Conservation (phyloP, 306 rosid genomes). For the Cotoneaster glaucophyllus region DNA sequence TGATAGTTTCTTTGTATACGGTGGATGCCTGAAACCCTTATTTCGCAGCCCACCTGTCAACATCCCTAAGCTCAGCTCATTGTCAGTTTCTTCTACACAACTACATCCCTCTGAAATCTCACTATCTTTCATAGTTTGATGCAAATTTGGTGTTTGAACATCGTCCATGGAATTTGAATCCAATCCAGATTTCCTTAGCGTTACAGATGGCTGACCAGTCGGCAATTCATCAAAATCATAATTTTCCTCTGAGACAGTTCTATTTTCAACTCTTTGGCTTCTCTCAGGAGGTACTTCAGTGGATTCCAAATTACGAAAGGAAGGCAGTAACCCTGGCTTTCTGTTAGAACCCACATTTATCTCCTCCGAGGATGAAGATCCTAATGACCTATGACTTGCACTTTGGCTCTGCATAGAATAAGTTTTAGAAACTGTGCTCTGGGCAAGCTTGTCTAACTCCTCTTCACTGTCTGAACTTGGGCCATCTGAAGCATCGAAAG, state of each 20-base stretch:
- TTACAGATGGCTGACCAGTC: conserved; percentile 25
- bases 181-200: conserved; percentile 18
- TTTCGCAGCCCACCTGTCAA: conserved; percentile 87
- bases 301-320: neutral
- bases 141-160: conserved; percentile 13
- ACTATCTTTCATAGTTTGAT: conserved; percentile 24
- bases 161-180: conserved; percentile 18
- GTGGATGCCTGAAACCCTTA: conserved; percentile 44
- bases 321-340: neutral
- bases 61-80: conserved; percentile 47
- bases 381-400: conserved; percentile 27
- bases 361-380: conserved; percentile 42
- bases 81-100: conserved; percentile 26
- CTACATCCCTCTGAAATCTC: conserved; percentile 25
- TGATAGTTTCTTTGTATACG: conserved; percentile 33
- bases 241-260: conserved; percentile 20
- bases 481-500: conserved; percentile 83
- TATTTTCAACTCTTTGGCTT: conserved; percentile 22
- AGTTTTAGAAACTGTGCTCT: conserved; percentile 17
- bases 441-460: conserved; percentile 27
- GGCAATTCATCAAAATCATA: conserved; percentile 25
- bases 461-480: conserved; percentile 59
- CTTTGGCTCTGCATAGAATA: conserved; percentile 25
- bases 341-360: neutral
- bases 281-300: conserved; percentile 9